A percentile compares a stretch with the other conserved stretches of the same genome.
These are phyloP conservation scores for Smittium mucronatum DNA, from an alignment of 371 early-diverging fungal species.

Conservation along the genomic window DNA sequence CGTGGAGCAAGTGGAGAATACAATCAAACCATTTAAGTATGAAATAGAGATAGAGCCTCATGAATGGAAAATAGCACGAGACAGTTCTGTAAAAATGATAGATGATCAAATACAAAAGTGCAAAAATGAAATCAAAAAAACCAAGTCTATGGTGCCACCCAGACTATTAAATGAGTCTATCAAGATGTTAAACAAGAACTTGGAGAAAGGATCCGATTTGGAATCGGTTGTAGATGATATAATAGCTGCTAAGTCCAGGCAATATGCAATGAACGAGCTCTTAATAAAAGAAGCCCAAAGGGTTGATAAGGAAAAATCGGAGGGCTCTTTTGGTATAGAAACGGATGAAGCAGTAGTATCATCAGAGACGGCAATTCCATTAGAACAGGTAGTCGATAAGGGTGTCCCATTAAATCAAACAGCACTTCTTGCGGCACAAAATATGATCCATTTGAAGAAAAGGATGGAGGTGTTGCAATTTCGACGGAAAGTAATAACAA, in stretches of 20 bases:
- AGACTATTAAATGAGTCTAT: constrained; percentile 74
- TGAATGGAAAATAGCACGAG: constrained; percentile 85
- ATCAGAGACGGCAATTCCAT: neutral
- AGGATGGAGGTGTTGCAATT: constrained; percentile 60
- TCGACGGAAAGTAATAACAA: constrained; percentile 62
- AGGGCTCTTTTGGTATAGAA: neutral
- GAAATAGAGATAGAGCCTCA: constrained; percentile 83
- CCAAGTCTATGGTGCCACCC: constrained; percentile 63
- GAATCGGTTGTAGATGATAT: constrained; percentile 23
- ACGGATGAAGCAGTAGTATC: neutral
- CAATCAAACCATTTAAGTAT: constrained; percentile 95
- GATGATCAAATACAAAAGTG: constrained; percentile 64
- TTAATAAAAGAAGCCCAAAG: neutral
- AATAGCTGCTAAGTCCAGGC: neutral
- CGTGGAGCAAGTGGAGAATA: constrained; percentile 94
- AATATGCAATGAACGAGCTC: no score
- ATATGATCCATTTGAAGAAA: constrained; percentile 61
- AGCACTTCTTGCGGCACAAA: constrained; percentile 62
- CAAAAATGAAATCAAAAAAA: constrained; percentile 50
- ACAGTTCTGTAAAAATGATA: constrained; percentile 54
- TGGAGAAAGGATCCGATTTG: constrained; percentile 28
- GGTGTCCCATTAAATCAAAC: constrained; percentile 35
- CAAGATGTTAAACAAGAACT: constrained; percentile 30
- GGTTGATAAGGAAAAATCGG: no score
- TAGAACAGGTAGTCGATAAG: constrained; percentile 15